Evolutionary conservation across 164 flowering plant species (phyloP), one percentile per base, ranked within the genome.

Genomic region (Taxillus chinensis): DNA sequence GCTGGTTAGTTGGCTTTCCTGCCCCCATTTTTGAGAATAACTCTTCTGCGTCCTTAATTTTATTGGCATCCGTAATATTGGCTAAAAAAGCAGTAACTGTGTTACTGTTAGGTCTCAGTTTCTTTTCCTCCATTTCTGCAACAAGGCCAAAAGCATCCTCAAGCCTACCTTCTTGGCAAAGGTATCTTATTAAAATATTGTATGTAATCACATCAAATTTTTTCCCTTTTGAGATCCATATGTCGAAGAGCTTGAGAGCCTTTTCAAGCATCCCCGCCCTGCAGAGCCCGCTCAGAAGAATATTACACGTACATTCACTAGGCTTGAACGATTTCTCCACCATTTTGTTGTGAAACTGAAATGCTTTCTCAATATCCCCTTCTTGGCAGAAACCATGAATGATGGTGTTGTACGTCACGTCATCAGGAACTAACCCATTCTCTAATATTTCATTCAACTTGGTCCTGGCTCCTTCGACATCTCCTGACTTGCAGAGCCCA

Each of bases 241-340:
- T 67, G 50, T 78, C 48, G 60, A 89, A 89, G 66, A 87, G 82
- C 66, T 79, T 85, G 43, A 85, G 83, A 59, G 95, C 98, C 73
- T 80, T 92, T n/a, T 89, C 95, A n/a, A 87, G 72, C 93, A 83
- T 81, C 62, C 79, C 74, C 55, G 67, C 82, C 16, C 17, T 73
- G 70, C 95, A 92, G 39, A 89, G 84, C 38, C 95, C 96, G 12
- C 45, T 64, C 57, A 92, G 85, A 67, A 92, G 87, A 72, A 87
- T 89, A 70, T 89, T 92, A 69, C 85, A 79, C 4, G 96, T 89
- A 63, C 52, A 70, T 0, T 77, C 73, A 78, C 80, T 82, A 0
- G 96, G 98, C 66, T 83, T 85, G 62, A 89, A 87, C 14, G 86
- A 80, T 13, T 85, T 78, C 66, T 88, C 79, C 55, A 83, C 84